A percentile compares a stretch with the other conserved stretches of the same genome.
phyloP scores from a whole-genome alignment of 352 stramenopile genomes.

The Phytophthora hybrid region DNA sequence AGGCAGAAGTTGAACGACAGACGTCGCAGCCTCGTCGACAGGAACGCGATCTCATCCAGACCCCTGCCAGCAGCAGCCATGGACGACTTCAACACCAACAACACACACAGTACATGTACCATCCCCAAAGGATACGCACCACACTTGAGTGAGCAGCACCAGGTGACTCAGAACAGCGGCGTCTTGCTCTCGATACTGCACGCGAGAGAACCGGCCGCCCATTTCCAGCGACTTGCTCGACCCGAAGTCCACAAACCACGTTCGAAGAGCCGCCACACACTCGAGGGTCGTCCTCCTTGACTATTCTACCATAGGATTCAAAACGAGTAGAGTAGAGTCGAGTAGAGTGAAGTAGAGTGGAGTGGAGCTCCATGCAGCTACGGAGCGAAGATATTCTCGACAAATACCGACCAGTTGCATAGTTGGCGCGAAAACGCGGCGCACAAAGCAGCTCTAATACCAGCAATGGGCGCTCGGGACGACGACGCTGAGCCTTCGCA shows the following conservation, averaged over 20 bases:
- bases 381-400: too few species aligned
- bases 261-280: constrained; percentile 28
- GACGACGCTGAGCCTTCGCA: constrained; percentile 55
- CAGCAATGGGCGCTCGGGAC: constrained; percentile 17
- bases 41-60: constrained; percentile 60
- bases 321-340: not conserved
- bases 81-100: not conserved
- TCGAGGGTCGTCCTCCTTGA: constrained; percentile 18
- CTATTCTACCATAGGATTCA: not conserved
- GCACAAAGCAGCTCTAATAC: not conserved
- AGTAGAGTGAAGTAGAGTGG: not conserved
- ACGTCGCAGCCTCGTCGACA: constrained; percentile 59
- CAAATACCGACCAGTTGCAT: constrained; percentile 3
- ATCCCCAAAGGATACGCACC: constrained; percentile 32
- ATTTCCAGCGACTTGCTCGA: constrained; percentile 35
- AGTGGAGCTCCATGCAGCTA: too few species aligned
- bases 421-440: constrained; percentile 9
- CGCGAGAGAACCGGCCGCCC: constrained; percentile 76
- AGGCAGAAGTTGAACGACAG: constrained; percentile 86
- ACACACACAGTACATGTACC: not conserved
- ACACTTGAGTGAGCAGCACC: constrained; percentile 73
- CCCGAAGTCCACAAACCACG: not conserved
- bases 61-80: constrained; percentile 35
- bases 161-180: constrained; percentile 67
- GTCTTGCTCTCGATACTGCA: constrained; percentile 81